Percentiles rank a stretch among this genome's conserved stretches.
phyloP scores from a whole-genome alignment of 164 flowering plant genomes.

The Cinnamomum micranthum region DNA sequence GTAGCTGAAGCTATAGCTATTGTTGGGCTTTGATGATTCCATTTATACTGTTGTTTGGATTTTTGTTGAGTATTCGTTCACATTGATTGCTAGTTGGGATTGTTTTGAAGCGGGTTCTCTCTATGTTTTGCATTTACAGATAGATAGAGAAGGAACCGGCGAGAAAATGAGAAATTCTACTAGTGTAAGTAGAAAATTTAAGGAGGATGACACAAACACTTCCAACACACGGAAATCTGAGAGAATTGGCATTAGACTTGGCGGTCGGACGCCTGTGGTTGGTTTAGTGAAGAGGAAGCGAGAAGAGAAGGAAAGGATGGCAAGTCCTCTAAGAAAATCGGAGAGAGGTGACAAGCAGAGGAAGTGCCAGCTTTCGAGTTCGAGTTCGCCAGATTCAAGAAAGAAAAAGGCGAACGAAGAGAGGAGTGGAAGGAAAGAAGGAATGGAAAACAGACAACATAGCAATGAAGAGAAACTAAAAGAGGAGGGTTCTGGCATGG shows the following conservation, averaged over 20 bases:
- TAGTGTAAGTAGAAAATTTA: no score
- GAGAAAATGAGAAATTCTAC: no score
- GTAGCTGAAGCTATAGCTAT: no score
- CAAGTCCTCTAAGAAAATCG: slow-evolving; percentile 47
- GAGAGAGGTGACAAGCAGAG: slow-evolving; percentile 33
- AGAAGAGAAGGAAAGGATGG: slow-evolving; percentile 29
- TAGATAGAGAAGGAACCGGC: no score
- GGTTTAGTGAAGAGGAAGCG: slow-evolving; percentile 29
- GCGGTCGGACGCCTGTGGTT: slow-evolving; percentile 16
- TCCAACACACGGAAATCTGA: slow-evolving; percentile 34
- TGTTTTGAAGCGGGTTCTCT: slow-evolving; percentile 8
- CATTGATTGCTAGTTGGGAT: no score
- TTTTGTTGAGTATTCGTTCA: no score
- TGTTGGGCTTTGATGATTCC: no score
- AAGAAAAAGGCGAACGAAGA: slow-evolving; percentile 22
- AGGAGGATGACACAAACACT: no score
- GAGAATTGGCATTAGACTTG: slow-evolving; percentile 19
- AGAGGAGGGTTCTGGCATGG: slow-evolving; percentile 7
- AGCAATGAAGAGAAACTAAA: slow-evolving; percentile 4
- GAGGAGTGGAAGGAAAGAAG: slow-evolving; percentile 26
- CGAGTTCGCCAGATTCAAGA: slow-evolving; percentile 19
- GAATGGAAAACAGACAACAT: slow-evolving; percentile 13
- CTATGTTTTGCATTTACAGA: no score
- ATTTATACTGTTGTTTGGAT: no score
- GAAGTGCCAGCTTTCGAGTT: slow-evolving; percentile 23